These are phyloP conservation scores for Emmonsiellopsis sp. DNA, from an alignment of 2,329 filamentous ascomycete species.

Conservation along the genomic window DNA sequence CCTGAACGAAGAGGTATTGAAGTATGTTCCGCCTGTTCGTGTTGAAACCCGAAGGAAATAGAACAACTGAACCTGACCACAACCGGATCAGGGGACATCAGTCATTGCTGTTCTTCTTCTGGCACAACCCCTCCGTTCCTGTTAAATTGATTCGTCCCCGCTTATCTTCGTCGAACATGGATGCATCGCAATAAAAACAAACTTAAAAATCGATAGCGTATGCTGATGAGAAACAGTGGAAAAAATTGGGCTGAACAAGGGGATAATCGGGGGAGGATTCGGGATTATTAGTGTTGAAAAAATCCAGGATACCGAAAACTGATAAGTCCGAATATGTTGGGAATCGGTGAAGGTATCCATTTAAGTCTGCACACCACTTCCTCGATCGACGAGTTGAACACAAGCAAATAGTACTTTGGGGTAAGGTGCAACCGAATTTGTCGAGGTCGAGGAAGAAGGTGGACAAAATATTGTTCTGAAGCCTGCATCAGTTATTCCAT, in stretches of 20 bases:
- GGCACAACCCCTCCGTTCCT: not conserved
- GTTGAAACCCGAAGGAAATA: slow-evolving; percentile 11
- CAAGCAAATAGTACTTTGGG: slow-evolving; percentile 2
- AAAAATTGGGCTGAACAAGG: slow-evolving; percentile 7
- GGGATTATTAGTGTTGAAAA: slow-evolving; percentile 9
- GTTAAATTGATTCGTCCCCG: slow-evolving; percentile 1
- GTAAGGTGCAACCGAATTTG: slow-evolving; percentile 8
- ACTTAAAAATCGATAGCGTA: slow-evolving; percentile 4
- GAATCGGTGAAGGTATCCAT: slow-evolving; percentile 10
- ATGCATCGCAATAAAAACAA: slow-evolving; percentile 11
- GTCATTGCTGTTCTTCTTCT: slow-evolving; percentile 3
- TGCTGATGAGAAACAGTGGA: slow-evolving; percentile 3
- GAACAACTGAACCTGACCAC: not conserved
- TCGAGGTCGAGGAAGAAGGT: slow-evolving; percentile 2
- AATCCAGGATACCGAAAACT: slow-evolving; percentile 6
- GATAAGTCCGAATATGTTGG: slow-evolving; percentile 8
- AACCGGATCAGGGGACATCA: slow-evolving; percentile 16
- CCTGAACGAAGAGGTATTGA: slow-evolving; percentile 11
- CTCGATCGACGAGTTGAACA: not conserved
- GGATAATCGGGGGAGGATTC: slow-evolving; percentile 6
- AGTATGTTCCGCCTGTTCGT: slow-evolving; percentile 14
- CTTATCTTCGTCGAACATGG: slow-evolving; percentile 12
- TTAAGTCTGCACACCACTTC: slow-evolving; percentile 1
- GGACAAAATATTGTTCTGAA: slow-evolving; percentile 10
- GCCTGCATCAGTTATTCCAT: slow-evolving; percentile 10